Percentiles rank a stretch among this genome's conserved stretches.
Evolutionary conservation across 2,329 filamentous ascomycete species (phyloP).

Genomic region (Fusarium luffae): DNA sequence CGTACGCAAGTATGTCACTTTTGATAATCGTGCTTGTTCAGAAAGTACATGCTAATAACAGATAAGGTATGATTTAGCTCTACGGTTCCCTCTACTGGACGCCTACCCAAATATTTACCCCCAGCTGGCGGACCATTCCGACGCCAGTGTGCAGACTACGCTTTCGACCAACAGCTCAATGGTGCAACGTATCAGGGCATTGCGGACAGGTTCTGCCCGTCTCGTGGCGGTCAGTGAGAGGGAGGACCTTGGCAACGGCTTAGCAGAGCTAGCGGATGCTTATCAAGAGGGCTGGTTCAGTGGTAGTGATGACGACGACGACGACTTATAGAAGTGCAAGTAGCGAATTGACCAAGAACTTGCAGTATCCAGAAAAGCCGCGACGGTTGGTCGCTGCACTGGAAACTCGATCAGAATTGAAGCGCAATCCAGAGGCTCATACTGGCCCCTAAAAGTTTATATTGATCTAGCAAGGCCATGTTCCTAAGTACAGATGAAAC

Average conservation of each 20-base stretch:
- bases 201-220: conserved; percentile 73
- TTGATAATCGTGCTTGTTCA: neutral
- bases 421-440: conserved; percentile 15
- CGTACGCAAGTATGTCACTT: conserved; percentile 43
- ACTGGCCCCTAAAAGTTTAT: conserved; percentile 38
- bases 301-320: conserved; percentile 77
- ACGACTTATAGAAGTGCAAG: conserved; percentile 55
- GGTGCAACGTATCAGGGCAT: conserved; percentile 71
- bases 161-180: conserved; percentile 81
- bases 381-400: neutral
- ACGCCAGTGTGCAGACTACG: conserved; percentile 62
- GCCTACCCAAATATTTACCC: conserved; percentile 85
- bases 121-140: conserved; percentile 50
- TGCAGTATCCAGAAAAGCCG: neutral
- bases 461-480: conserved; percentile 48
- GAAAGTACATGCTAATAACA: neutral
- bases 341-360: neutral
- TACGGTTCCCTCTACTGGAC: conserved; percentile 81
- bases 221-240: conserved; percentile 80
- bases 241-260: conserved; percentile 82
- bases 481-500: conserved; percentile 46
- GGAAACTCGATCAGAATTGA: neutral
- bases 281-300: conserved; percentile 91
- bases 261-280: conserved; percentile 85
- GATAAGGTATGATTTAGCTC: conserved; percentile 58